phyloP scores from a whole-genome alignment of 2,329 filamentous ascomycete genomes.

The Trichothecium sympodiale region DNA sequence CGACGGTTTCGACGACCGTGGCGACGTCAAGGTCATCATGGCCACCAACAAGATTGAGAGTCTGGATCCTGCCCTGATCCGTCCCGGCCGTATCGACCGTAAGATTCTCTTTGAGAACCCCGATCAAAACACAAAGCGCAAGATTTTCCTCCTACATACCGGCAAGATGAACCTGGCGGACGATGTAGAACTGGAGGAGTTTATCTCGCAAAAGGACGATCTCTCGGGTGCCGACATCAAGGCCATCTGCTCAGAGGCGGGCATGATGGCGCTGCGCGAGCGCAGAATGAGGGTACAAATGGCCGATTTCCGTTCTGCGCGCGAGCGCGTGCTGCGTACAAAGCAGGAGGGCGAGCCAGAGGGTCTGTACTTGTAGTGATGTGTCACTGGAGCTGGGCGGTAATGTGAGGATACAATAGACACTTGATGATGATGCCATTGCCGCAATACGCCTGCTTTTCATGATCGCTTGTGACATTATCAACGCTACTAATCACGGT shows the following conservation, averaged over 20 bases:
- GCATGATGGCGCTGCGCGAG: slow-evolving; percentile 86
- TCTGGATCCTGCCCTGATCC: slow-evolving; percentile 88
- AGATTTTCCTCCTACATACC: slow-evolving; percentile 97
- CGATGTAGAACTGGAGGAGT: slow-evolving; percentile 97
- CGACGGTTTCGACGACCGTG: slow-evolving; percentile 96
- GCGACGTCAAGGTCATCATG: slow-evolving; percentile 99
- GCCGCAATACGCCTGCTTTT: too few relatives aligned
- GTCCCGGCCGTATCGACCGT: slow-evolving; percentile 93
- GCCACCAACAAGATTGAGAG: slow-evolving; percentile 99
- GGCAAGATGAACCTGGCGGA: slow-evolving; percentile 96
- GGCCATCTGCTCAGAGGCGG: slow-evolving; percentile 95
- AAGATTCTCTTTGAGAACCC: slow-evolving; percentile 74
- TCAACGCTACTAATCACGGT: too few relatives aligned
- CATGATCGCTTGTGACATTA: too few relatives aligned
- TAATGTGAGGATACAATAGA: not conserved
- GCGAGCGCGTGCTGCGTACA: slow-evolving; percentile 92
- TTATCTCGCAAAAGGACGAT: slow-evolving; percentile 97
- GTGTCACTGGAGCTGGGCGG: not conserved
- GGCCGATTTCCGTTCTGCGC: slow-evolving; percentile 88
- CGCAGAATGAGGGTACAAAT: slow-evolving; percentile 97
- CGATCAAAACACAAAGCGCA: slow-evolving; percentile 82
- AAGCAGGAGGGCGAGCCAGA: slow-evolving; percentile 98
- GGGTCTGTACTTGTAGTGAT: slow-evolving; percentile 84
- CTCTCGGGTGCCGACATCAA: slow-evolving; percentile 96
- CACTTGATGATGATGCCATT: too few relatives aligned